Conservation (phyloP, 2,329 filamentous ascomycete genomes). For the Colletotrichum melonis region DNA sequence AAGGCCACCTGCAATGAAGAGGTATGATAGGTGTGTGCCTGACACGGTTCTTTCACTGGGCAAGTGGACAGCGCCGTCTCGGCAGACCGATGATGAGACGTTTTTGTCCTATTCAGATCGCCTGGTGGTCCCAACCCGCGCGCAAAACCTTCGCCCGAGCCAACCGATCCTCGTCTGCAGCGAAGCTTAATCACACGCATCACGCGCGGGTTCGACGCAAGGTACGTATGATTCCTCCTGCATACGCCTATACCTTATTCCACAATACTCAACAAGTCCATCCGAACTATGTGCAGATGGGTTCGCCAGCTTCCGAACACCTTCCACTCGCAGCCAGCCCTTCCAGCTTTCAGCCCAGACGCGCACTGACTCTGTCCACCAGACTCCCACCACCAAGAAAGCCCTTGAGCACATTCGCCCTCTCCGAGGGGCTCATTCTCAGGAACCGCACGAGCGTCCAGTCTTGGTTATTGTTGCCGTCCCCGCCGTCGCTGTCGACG, state of each 20-base stretch:
- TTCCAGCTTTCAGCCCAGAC: conserved; percentile 5
- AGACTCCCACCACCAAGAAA: conserved; percentile 40
- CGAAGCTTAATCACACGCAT: not conserved
- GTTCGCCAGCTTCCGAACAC: conserved; percentile 13
- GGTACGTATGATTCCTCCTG: not conserved
- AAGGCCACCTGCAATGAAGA: too few species aligned
- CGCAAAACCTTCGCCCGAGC: conserved; percentile 14
- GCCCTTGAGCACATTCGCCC: conserved; percentile 39
- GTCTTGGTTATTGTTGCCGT: conserved; percentile 23
- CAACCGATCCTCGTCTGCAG: conserved; percentile 14
- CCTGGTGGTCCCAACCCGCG: not conserved
- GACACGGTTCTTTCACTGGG: not conserved
- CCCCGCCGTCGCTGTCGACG: not conserved
- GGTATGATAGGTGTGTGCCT: too few species aligned
- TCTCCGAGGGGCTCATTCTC: conserved; percentile 42
- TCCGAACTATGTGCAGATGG: conserved; percentile 25
- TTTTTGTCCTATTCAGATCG: conserved; percentile 8
- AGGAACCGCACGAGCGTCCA: conserved; percentile 46
- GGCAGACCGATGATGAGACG: conserved; percentile 2
- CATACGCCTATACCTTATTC: not conserved
- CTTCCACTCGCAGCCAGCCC: not conserved
- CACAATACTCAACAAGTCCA: conserved; percentile 7
- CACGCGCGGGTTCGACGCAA: not conserved
- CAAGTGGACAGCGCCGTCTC: not conserved
- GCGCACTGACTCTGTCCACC: conserved; percentile 20